These are phyloP conservation scores for Astrocystis sublimbata DNA, from an alignment of 495 filamentous ascomycete species.

Conservation along the genomic window DNA sequence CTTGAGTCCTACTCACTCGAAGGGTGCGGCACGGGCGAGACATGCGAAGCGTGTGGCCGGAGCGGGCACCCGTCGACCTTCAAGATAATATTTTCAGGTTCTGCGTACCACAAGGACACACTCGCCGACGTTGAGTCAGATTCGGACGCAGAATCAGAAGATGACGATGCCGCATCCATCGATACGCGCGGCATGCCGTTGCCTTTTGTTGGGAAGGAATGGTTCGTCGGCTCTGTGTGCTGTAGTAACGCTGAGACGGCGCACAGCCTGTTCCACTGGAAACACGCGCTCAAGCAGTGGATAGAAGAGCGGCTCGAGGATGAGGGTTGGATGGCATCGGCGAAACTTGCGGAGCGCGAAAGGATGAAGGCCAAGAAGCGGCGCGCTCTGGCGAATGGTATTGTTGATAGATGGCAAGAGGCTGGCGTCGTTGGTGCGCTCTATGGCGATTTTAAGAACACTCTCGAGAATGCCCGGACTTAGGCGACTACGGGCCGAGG, in stretches of 20 bases:
- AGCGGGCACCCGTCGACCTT: conserved; percentile 65
- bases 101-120: conserved; percentile 67
- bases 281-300: conserved; percentile 68
- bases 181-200: conserved; percentile 36
- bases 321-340: conserved; percentile 50
- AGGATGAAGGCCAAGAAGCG: conserved; percentile 51
- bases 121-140: conserved; percentile 64
- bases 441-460: conserved; percentile 39
- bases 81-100: conserved; percentile 63
- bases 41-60: conserved; percentile 79
- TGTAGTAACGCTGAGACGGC: conserved; percentile 66
- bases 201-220: conserved; percentile 39
- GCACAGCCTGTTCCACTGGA: conserved; percentile 75
- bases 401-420: conserved; percentile 38
- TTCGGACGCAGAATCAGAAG: conserved; percentile 30
- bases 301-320: conserved; percentile 61
- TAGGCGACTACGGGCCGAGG: conserved; percentile 27
- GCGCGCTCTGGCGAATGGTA: conserved; percentile 53
- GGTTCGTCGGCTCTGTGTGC: conserved; percentile 52
- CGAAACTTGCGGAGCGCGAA: conserved; percentile 46
- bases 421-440: conserved; percentile 29
- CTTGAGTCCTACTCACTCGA: conserved; percentile 36
- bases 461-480: conserved; percentile 38
- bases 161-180: conserved; percentile 37
- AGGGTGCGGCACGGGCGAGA: conserved; percentile 35